Base-by-base conservation (phyloP, 441 rosid species). In the Raphanus hybrid region DNA sequence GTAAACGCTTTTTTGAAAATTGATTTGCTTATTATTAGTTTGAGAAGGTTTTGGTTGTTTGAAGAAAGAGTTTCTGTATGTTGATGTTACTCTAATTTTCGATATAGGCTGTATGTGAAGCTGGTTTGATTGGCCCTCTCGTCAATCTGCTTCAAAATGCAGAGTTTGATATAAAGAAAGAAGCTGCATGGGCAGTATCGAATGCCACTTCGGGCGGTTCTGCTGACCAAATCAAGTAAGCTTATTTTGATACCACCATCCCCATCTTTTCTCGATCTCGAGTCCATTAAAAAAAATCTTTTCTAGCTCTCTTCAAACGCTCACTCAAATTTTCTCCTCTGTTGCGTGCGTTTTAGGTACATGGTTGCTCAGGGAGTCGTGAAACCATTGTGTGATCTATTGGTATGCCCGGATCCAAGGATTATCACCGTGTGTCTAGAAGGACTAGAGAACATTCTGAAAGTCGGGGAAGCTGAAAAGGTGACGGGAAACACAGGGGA, bases 181-280 rank as follows among this genome's bases (percentile, higher is more conserved):
- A 89, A 81, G 91, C 93, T 74, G 90, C 93, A 66, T 87, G 93
- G 93, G 91, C 93, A 48, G 70, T 89, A 57, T 89, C 91, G 32
- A 89, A 89, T 81, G 88, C 91, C 64, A 87, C 93, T 50, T 89
- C 93, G 0, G 90, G 93, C 0, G 93, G 93, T 57, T 74, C 86
- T 45, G 84, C 82, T 8, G 89, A 87, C 39, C 93, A 89, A 62
- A 86, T 89, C 82, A 87, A 86, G 93, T 89, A 82, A 59, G 84
- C 67, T 29, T 59, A 48, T 69, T 69, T 54, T 11, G 0, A 76
- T 43, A 52, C 6, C 43, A 58, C 52, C 52, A 5, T 18, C 35
- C 26, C 32, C 64, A n/a, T 59, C 43, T 6, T 43, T 3, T 15
- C 27, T 77, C 55, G 54, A 23, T 6, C 67, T 34, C 48, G 6